Evolutionary conservation across 2,329 filamentous ascomycete species (phyloP), one percentile per base, ranked within the genome.

Genomic region (Fusarium sp.): DNA sequence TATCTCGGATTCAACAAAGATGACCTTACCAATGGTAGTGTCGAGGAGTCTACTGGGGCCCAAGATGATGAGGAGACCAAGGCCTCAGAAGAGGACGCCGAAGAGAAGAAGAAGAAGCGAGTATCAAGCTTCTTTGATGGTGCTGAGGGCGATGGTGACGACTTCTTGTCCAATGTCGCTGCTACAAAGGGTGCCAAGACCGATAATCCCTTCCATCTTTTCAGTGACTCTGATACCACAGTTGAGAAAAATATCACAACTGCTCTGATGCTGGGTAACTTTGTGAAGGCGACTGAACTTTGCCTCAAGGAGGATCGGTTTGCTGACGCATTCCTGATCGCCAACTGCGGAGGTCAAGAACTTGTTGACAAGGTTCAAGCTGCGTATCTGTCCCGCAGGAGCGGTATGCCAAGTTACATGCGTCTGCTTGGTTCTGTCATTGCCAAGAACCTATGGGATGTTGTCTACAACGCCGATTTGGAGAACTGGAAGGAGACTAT

Each of bases 291-390:
- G 20, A 91, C 97, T 63, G 93, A 97, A 61, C 89, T 97, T 55
- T 97, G 94, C 75, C 84, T 99, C 18, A 91, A 93, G 76, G 94
- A 98, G 80, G 91, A 97, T 72, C 91, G 95, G 57, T 90, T 98
- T 79, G 96, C 96, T 0, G 96, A 99, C 83, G 96, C 96, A 41
- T 97, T 99, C 82, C 94, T 99, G 85, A 95, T 99, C 78, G 96
- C 97, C 49, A 97, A 98, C 76, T 98, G 95, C 77, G 95, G 96
- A 64, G 96, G 95, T 52, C 94, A 97, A 79, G 92, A 94, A 73
- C 92, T 97, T 66, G 92, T 98, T 45, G 94, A 97, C 76, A 98
- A 97, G 84, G 95, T 95, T 8, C 96, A 98, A 81, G 88, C 92
- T 67, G 91, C 94, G 15, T 99, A 99, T 79, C 90, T 99, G 70